Base-by-base conservation (phyloP, 2,329 filamentous ascomycete species). In the Phoma sp. region DNA sequence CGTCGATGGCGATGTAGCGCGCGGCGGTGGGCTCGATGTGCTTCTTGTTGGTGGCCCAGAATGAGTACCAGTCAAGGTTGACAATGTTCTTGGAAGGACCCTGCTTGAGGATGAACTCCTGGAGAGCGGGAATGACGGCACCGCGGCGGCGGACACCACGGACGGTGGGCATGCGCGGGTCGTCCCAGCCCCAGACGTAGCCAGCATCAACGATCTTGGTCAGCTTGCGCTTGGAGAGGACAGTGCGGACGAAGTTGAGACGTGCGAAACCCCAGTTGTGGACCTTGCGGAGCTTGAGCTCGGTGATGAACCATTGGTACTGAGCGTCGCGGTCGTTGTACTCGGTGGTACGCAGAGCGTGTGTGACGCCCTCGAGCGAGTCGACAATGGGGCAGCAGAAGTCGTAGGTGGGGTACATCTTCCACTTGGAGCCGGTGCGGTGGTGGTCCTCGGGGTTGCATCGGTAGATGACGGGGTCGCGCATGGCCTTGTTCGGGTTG, bases 401-500 rank as follows among this genome's bases (percentile, higher is more conserved):
- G 74, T 95, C 91, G 80, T 95, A 95, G 60, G 89, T 93, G 28
- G 90, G 90, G 77, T 93, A 93, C 71, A 92, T 88, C 78, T 93
- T 93, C 89, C 90, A 93, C 57, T 82, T 86, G 53, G 80, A 84
- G 26, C 90, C 90, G 1, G 91, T 95, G 64, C 91, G 87, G 79
- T 95, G 91, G 75, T 95, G 90, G 10, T 80, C 74, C 42, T 82
- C 72, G 5, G 84, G 81, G 69, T 96, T 96, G 84, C 92, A 97
- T 63, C 95, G 88, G 83, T 97, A 98, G 75, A 99, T 96, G 76
- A 98, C 93, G 11, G 95, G 95, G 75, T 99, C 95, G 62, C 95
- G 86, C 85, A 98, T 88, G 47, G 95, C 92, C 78, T 96, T 96
- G 82, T 99, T 98, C 61, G 90, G 90, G 78, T 95, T 90, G 75